Evolutionary conservation across 305 asterid species (phyloP), one percentile per base, ranked within the genome.

Genomic region (Andrographis paniculata): DNA sequence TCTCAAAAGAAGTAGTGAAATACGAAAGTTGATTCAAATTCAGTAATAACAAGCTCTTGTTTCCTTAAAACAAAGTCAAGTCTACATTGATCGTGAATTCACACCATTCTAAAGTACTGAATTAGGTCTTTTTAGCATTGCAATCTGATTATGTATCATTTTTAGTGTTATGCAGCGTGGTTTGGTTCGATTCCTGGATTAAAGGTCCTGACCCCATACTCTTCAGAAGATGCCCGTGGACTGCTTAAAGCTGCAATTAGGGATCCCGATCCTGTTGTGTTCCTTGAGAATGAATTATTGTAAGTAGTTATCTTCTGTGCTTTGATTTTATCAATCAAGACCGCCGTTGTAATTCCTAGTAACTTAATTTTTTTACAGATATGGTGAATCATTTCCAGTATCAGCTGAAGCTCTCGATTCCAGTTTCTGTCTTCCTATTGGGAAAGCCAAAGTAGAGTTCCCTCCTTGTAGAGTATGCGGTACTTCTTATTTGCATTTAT

Each of bases 381-480:
- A 89, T 64, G 97, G 97, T 50, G 93, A 82, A 59, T 74, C 97
- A 20, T 89, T 89, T 71, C 94, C 91, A 50, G 70, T 89, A 27
- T 72, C 95, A 6, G 88, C 74, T 42, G 98, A 89, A 69, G 78
- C 30, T 61, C 87, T 82, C 42, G 95, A 89, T 71, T 89, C 98
- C 45, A 89, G 94, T 62, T 89, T 89, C 64, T 65, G 76, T 61
- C 73, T 80, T 58, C 94, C 98, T 56, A 89, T 89, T 50, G 98
- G 98, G 31, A 85, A 82, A 73, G 88, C 98, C 60, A 89, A 89
- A 94, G 95, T n/a, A n/a, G n/a, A n/a, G n/a, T n/a, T n/a, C n/a
- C n/a, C n/a, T n/a, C n/a, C n/a, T n/a, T n/a, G n/a, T 82, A 72
- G 42, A 52, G 15, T 22, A 12, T 33, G 14, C 17, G n/a, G 17